phyloP scores from a whole-genome alignment of 371 early-diverging fungal species.

The Mucor racemosus region DNA sequence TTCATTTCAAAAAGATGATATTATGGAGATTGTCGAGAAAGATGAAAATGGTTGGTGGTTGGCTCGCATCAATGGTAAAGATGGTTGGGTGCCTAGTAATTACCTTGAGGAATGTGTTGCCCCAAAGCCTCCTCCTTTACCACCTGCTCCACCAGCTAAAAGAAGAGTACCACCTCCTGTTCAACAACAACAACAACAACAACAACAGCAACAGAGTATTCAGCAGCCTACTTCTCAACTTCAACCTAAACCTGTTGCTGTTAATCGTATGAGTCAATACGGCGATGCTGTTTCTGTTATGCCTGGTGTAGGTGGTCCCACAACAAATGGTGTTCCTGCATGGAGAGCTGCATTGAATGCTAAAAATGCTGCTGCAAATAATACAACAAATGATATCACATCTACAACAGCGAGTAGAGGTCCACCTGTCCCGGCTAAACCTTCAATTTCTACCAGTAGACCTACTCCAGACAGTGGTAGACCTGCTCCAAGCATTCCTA shows the following conservation, averaged over 20 bases:
- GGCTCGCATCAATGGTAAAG: constrained; percentile 69
- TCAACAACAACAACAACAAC: not conserved
- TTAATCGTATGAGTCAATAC: not conserved
- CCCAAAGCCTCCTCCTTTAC: constrained; percentile 44
- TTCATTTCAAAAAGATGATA: constrained; percentile 67
- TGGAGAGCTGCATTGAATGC: constrained; percentile 63
- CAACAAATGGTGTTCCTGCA: constrained; percentile 45
- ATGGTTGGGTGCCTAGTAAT: constrained; percentile 89
- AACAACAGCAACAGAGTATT: not conserved
- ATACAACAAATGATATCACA: constrained; percentile 24
- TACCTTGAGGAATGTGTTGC: constrained; percentile 70
- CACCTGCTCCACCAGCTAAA: constrained; percentile 56
- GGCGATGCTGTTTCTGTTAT: not conserved
- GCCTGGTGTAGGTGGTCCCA: constrained; percentile 3
- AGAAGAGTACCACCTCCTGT: constrained; percentile 33
- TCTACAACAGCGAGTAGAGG: constrained; percentile 51
- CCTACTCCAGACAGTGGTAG: constrained; percentile 51
- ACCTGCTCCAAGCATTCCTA: constrained; percentile 40
- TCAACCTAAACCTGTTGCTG: not conserved
- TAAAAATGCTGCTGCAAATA: constrained; percentile 32
- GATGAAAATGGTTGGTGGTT: constrained; percentile 90
- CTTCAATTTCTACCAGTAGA: constrained; percentile 46
- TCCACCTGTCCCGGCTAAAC: constrained; percentile 59
- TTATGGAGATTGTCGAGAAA: constrained; percentile 78
- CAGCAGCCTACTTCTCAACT: not conserved